Evolutionary conservation across 2,329 filamentous ascomycete species (phyloP).

Genomic region (Paracoccidioides brasiliensis): DNA sequence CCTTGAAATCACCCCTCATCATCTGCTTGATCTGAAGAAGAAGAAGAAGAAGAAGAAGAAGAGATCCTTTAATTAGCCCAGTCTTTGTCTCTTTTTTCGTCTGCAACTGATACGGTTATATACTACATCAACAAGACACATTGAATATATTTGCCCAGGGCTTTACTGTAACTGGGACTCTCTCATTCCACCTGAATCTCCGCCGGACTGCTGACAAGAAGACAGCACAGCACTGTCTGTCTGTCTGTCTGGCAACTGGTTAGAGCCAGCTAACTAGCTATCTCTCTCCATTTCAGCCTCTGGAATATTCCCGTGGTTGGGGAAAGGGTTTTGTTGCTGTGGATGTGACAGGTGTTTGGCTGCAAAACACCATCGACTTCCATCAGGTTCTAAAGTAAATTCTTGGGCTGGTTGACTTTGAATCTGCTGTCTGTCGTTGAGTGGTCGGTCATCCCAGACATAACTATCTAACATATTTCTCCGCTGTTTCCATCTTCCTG

Average conservation of each 20-base stretch:
- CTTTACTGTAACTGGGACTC: too few relatives aligned
- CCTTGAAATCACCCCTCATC: too few relatives aligned
- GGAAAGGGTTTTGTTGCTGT: background rate
- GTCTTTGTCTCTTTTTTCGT: too few relatives aligned
- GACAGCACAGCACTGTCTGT: background rate
- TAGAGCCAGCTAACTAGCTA: background rate
- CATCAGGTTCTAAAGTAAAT: constrained; percentile 1
- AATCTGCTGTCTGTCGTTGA: background rate
- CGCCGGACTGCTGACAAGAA: too few relatives aligned
- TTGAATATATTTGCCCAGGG: too few relatives aligned
- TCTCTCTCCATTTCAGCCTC: background rate
- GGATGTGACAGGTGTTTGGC: background rate
- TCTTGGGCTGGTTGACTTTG: background rate
- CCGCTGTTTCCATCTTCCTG: background rate
- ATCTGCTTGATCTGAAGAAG: too few relatives aligned
- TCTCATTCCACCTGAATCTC: too few relatives aligned
- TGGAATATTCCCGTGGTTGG: background rate
- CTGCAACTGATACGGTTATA: too few relatives aligned
- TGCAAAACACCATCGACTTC: background rate
- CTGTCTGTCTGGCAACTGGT: background rate
- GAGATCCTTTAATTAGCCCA: too few relatives aligned
- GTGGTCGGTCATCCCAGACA: background rate
- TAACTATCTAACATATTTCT: background rate
- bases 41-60: too few relatives aligned
- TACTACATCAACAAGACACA: too few relatives aligned